These are phyloP conservation scores for Chrysosporium queenslandicum DNA, from an alignment of 2,329 filamentous ascomycete species.

Conservation along the genomic window DNA sequence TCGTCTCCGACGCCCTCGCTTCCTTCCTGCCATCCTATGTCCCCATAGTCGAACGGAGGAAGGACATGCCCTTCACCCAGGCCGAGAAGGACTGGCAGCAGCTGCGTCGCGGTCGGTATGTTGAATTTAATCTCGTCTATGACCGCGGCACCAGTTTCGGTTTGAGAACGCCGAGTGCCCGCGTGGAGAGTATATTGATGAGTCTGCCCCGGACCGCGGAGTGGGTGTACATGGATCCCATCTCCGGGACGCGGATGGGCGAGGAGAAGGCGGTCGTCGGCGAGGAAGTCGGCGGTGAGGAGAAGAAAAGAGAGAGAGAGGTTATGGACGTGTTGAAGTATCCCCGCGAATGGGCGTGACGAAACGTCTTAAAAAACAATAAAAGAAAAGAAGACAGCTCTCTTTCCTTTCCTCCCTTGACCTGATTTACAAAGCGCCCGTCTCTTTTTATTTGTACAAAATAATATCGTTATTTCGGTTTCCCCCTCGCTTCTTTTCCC, in stretches of 20 bases:
- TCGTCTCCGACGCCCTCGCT: conserved; percentile 72
- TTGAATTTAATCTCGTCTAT: conserved; percentile 97
- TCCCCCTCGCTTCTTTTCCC: too few relatives aligned
- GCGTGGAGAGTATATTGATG: conserved; percentile 96
- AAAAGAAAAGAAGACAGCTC: too few relatives aligned
- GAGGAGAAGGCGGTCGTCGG: conserved; percentile 43
- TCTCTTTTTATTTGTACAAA: too few relatives aligned
- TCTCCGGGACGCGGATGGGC: conserved; percentile 37
- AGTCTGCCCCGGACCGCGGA: conserved; percentile 83
- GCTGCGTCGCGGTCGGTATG: conserved; percentile 83
- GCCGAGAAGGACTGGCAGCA: conserved; percentile 95
- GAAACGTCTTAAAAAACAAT: too few relatives aligned
- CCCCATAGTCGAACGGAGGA: conserved; percentile 76
- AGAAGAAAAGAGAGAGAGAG: conserved; percentile 54
- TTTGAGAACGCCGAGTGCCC: conserved; percentile 78
- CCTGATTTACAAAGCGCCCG: too few relatives aligned
- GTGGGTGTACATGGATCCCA: conserved; percentile 87
- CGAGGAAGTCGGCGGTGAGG: conserved; percentile 40
- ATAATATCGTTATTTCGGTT: too few relatives aligned
- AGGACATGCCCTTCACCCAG: conserved; percentile 81
- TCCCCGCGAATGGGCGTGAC: conserved; percentile 52
- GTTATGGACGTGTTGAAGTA: conserved; percentile 61
- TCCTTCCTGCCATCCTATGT: conserved; percentile 86
- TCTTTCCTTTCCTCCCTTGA: neutral
- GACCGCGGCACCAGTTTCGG: conserved; percentile 93